phyloP scores from a whole-genome alignment of 176 grass and related monocot genomes.

The Chloris gayana region DNA sequence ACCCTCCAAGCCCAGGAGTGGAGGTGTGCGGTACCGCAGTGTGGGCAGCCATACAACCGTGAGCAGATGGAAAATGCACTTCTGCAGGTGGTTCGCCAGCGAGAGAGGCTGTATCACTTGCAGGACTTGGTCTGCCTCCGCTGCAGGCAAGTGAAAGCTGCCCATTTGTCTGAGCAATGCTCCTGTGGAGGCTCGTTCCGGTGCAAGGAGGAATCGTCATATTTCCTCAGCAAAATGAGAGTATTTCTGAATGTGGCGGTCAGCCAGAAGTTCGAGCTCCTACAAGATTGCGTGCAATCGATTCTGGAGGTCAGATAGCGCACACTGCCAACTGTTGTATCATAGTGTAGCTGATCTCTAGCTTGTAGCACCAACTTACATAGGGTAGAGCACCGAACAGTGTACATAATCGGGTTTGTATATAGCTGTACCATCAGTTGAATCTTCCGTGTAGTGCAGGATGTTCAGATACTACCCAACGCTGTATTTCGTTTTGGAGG shows the following conservation, averaged over 20 bases:
- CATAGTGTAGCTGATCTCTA: conserved; percentile 10
- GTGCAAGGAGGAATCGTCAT: conserved; percentile 60
- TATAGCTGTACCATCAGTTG: neutral
- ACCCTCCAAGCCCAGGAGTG: conserved; percentile 60
- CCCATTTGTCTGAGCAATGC: conserved; percentile 81
- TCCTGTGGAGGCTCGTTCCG: conserved; percentile 81
- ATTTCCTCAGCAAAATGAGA: conserved; percentile 77
- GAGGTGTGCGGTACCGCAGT: conserved; percentile 59
- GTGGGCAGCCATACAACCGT: conserved; percentile 78
- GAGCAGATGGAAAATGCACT: conserved; percentile 87
- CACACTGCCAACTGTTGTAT: neutral
- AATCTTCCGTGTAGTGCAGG: neutral
- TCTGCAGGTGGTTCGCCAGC: conserved; percentile 82
- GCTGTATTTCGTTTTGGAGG: no score
- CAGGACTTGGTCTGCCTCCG: conserved; percentile 85
- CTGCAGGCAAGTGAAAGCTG: conserved; percentile 89
- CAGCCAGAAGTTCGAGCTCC: conserved; percentile 65
- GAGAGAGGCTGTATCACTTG: conserved; percentile 92
- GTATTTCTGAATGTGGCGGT: conserved; percentile 63
- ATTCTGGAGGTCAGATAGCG: conserved; percentile 64
- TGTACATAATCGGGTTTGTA: conserved; percentile 1
- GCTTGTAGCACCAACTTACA: conserved; percentile 13
- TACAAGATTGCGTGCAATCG: conserved; percentile 73
- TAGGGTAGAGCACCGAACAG: neutral
- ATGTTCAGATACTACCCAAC: neutral